These are phyloP conservation scores for Metschnikowia aberdeeniae DNA, from an alignment of 805 yeast genomes.

Conservation along the genomic window DNA sequence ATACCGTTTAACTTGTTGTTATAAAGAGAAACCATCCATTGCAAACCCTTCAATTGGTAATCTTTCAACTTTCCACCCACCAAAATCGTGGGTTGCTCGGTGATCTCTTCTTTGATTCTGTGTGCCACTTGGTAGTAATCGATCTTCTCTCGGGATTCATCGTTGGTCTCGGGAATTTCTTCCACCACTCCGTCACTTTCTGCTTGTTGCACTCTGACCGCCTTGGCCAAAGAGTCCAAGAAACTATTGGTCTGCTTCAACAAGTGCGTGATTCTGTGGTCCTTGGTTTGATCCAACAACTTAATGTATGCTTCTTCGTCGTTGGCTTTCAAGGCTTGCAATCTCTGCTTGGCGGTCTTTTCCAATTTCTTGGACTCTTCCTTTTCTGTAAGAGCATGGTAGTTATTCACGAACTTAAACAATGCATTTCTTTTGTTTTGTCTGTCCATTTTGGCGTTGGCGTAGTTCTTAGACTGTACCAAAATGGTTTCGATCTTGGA, in stretches of 20 bases:
- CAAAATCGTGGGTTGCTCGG: slow-evolving; percentile 61
- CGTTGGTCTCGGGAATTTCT: slow-evolving; percentile 37
- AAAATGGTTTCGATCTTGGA: slow-evolving; percentile 38
- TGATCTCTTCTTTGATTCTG: slow-evolving; percentile 60
- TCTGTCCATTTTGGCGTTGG: slow-evolving; percentile 20
- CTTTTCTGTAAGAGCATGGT: slow-evolving; percentile 58
- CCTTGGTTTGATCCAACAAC: slow-evolving; percentile 80
- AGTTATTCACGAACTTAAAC: slow-evolving; percentile 37
- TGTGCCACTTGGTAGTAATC: slow-evolving; percentile 86
- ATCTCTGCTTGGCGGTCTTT: slow-evolving; percentile 81
- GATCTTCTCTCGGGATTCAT: slow-evolving; percentile 58
- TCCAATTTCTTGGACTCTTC: slow-evolving; percentile 75
- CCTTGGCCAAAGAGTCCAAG: slow-evolving; percentile 73
- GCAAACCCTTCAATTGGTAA: slow-evolving; percentile 63
- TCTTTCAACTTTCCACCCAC: slow-evolving; percentile 80
- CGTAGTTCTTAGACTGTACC: slow-evolving; percentile 24
- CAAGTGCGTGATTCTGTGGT: slow-evolving; percentile 80
- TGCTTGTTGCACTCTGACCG: slow-evolving; percentile 72
- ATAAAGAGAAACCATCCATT: slow-evolving; percentile 64
- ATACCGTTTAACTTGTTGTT: slow-evolving; percentile 62
- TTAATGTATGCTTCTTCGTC: slow-evolving; percentile 87
- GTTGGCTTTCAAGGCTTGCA: slow-evolving; percentile 80
- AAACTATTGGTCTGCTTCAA: slow-evolving; percentile 75
- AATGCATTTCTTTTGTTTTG: slow-evolving; percentile 26
- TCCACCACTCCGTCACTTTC: slow-evolving; percentile 35